Conservation (phyloP, 768 basidiomycete genomes). For the Austroboletus eburneus region DNA sequence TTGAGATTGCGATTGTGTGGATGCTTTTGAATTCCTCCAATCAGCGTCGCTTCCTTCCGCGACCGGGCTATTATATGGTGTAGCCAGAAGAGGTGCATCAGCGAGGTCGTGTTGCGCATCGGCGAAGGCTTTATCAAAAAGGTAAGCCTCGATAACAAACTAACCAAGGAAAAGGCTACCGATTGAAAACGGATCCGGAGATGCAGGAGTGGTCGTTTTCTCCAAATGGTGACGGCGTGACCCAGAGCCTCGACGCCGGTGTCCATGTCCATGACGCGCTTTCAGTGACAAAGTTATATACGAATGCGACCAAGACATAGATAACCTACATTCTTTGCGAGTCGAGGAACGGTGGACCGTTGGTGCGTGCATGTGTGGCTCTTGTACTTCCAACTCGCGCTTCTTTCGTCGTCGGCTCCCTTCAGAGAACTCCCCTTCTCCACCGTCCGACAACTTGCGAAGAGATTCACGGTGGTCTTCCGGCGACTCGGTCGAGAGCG, state of each 20-base stretch:
- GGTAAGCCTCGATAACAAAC: no score
- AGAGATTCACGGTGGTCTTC: constrained; percentile 8
- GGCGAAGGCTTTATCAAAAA: constrained; percentile 18
- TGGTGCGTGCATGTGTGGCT: neutral
- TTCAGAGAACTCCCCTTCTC: constrained; percentile 9
- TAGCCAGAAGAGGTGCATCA: constrained; percentile 1
- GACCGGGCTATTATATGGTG: neutral
- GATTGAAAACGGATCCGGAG: constrained; percentile 20
- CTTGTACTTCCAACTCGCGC: constrained; percentile 11
- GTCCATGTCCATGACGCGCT: constrained; percentile 5
- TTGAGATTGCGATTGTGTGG: neutral
- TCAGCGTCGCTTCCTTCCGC: neutral
- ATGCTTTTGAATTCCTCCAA: no score
- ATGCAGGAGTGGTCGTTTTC: neutral
- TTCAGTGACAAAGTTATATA: neutral
- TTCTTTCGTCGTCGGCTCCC: constrained; percentile 18
- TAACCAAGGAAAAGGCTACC: constrained; percentile 15
- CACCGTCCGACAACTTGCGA: constrained; percentile 7
- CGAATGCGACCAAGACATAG: neutral
- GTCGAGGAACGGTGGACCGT: neutral
- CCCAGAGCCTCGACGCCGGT: constrained; percentile 10
- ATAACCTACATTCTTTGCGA: constrained; percentile 15
- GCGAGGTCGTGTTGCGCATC: constrained; percentile 7
- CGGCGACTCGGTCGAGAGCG: constrained; percentile 4
- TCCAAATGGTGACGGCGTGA: constrained; percentile 5